A percentile compares a stretch with the other conserved stretches of the same genome.
phyloP scores from a whole-genome alignment of 176 grass and related monocot species.

The Rhynchospora breviuscula region DNA sequence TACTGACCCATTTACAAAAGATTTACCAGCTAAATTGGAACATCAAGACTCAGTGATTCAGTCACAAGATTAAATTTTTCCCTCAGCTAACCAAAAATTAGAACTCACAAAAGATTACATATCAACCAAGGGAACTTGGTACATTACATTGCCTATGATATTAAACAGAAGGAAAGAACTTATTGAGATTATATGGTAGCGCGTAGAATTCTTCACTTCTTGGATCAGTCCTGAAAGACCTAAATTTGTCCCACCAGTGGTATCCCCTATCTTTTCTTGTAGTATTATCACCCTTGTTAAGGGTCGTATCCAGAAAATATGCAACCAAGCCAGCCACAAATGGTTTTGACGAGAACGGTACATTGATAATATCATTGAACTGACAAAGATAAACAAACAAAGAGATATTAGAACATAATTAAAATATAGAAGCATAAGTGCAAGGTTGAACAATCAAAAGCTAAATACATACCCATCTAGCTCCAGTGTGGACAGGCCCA shows the following conservation, averaged over 20 bases:
- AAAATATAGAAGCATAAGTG: not conserved
- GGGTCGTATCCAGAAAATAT: constrained; percentile 75
- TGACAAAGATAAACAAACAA: constrained; percentile 10
- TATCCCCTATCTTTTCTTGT: constrained; percentile 70
- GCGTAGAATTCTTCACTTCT: constrained; percentile 86
- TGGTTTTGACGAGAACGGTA: constrained; percentile 79
- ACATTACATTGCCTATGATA: not conserved
- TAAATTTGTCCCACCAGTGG: constrained; percentile 81
- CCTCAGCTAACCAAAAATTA: constrained; percentile 35
- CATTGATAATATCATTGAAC: constrained; percentile 95
- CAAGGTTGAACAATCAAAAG: not conserved
- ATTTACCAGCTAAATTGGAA: constrained; percentile 10
- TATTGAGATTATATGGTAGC: constrained; percentile 76
- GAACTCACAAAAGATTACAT: constrained; percentile 11
- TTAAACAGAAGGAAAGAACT: constrained; percentile 69
- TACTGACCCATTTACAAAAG: constrained; percentile 13
- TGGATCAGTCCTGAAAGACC: constrained; percentile 56
- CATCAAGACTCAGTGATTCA: not conserved
- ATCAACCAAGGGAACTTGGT: constrained; percentile 13
- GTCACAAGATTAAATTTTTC: not conserved
- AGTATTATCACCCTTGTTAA: constrained; percentile 30
- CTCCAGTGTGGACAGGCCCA: constrained; percentile 75
- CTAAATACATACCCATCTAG: constrained; percentile 66
- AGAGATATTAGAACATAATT: not conserved
- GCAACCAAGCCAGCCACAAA: constrained; percentile 72